phyloP scores from a whole-genome alignment of 106 monocot genomes.

The Dioscorea zingiberensis region DNA sequence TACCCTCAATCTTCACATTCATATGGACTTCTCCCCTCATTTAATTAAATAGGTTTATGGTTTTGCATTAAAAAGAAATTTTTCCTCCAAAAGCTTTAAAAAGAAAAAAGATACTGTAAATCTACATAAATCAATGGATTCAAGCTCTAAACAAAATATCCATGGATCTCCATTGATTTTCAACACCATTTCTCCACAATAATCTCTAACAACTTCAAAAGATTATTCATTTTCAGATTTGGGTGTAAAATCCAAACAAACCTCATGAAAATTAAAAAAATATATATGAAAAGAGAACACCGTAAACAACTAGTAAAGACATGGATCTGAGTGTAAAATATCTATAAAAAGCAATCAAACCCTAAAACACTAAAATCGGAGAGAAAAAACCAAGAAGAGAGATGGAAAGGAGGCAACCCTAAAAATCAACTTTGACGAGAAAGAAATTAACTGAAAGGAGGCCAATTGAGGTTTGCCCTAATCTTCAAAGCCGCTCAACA shows the following conservation, averaged over 20 bases:
- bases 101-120: too few relatives aligned
- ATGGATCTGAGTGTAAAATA: not conserved
- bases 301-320: not conserved
- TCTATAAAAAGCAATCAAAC: not conserved
- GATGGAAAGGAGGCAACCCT: conserved; percentile 18
- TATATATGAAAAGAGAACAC: not conserved
- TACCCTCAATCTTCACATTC: too few relatives aligned
- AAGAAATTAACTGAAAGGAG: too few relatives aligned
- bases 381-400: not conserved
- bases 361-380: conserved; percentile 25
- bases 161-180: not conserved
- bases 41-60: too few relatives aligned
- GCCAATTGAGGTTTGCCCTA: too few relatives aligned
- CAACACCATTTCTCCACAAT: not conserved
- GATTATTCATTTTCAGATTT: not conserved
- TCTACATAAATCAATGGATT: too few relatives aligned
- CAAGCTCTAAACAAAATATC: not conserved
- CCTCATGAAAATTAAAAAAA: not conserved
- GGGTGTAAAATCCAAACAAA: too few relatives aligned
- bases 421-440: conserved; percentile 60
- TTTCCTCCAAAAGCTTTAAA: too few relatives aligned
- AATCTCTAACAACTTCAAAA: not conserved
- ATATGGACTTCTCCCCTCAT: too few relatives aligned
- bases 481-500: too few relatives aligned
- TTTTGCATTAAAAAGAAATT: too few relatives aligned